Base-by-base conservation (phyloP, 2,329 filamentous ascomycete genomes). In the Diaporthe destruens region DNA sequence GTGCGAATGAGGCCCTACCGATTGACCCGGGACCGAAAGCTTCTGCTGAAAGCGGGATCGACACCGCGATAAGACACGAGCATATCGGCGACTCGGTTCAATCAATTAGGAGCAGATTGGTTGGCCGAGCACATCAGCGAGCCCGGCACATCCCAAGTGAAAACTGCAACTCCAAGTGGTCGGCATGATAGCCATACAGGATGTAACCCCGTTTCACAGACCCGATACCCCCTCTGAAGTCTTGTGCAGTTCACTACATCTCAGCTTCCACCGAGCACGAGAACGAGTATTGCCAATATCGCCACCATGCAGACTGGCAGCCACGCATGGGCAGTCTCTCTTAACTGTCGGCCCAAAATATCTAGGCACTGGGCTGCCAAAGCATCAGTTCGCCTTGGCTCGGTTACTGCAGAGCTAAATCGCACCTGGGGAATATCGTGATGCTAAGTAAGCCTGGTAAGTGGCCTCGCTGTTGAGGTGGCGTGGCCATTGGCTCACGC, bases 141-240 rank as follows among this genome's bases (percentile, higher is more conserved):
- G 69, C 9, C 57, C 57, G 69, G 67, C 67, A 69, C 29, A 57
- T 69, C n/a, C 18, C 59, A 67, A 63, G 54, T n/a, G 44, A 49
- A 32, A 51, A 42, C 72, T 68, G 69, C 72, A 71, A 42, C 42
- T 69, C 25, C 72, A 57, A 74, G 59, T 74, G 69, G 72, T 32
- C 51, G 69, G 49, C 23, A 36, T 56, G 47, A 61, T 42, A 74
- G 56, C 69, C 72, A 72, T 72, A 74, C 69, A 72, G 49, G 20
- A 65, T 74, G 63, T 34, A 57, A 69, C 69, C 69, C 47, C 57
- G 53, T 59, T 23, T 23, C 29, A 51, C 32, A 20, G 29, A 51
- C 61, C 44, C 54, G 32, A 53, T 20, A 53, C 59, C 65, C 51
- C 55, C 44, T 47, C 32, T 70, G 55, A 23, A 54, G 12, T 36